Conservation (phyloP, 805 yeast genomes). For the Yarrowia keelungensis region DNA sequence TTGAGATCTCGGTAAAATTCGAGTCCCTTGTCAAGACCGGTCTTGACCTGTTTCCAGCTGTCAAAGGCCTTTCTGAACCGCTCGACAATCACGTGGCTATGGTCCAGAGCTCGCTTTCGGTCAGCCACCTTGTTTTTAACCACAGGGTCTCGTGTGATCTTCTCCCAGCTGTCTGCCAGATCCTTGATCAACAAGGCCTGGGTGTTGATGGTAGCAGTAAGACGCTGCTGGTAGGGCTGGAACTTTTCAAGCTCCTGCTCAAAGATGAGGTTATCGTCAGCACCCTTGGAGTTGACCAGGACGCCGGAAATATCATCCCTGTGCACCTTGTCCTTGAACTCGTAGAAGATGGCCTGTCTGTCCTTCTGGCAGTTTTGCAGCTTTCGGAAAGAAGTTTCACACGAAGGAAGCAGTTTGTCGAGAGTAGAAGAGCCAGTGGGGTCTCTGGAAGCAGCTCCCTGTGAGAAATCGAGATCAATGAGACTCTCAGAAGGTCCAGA, state of each 20-base stretch:
- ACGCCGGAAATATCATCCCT: slow-evolving; percentile 84
- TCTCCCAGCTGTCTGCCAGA: slow-evolving; percentile 57
- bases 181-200: slow-evolving; percentile 63
- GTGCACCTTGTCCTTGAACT: slow-evolving; percentile 72
- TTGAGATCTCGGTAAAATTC: slow-evolving; percentile 64
- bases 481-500: slow-evolving; percentile 52
- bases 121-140: slow-evolving; percentile 54
- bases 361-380: slow-evolving; percentile 69
- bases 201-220: slow-evolving; percentile 70
- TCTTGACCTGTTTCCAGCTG: slow-evolving; percentile 63
- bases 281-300: slow-evolving; percentile 68
- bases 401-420: slow-evolving; percentile 53
- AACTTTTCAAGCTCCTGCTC: slow-evolving; percentile 79
- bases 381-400: slow-evolving; percentile 66
- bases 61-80: slow-evolving; percentile 59
- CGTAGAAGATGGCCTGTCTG: slow-evolving; percentile 64
- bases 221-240: slow-evolving; percentile 66
- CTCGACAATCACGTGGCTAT: slow-evolving; percentile 51
- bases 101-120: slow-evolving; percentile 50
- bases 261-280: slow-evolving; percentile 64
- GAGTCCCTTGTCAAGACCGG: slow-evolving; percentile 67
- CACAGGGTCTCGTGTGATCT: slow-evolving; percentile 55
- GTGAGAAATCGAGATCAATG: slow-evolving; percentile 62
- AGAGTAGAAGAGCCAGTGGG: slow-evolving; percentile 44
- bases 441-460: slow-evolving; percentile 41